Evolutionary conservation across 208 protist species (phyloP), one percentile per base, ranked within the genome.

Genomic region (Balamuthia mandrillaris): DNA sequence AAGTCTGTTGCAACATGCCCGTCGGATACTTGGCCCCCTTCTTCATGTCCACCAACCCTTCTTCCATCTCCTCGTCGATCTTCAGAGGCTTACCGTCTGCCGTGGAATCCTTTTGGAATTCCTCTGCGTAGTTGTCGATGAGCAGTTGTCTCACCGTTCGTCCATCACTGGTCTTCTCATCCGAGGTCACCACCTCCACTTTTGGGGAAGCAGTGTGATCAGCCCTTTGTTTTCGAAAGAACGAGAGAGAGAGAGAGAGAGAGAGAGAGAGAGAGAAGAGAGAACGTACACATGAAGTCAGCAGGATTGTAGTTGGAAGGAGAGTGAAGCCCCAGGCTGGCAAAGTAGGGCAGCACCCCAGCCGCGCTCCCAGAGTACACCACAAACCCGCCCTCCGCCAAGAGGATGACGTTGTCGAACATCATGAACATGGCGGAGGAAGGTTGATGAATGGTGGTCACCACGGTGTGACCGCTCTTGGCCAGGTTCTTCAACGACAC

Each of bases 381-480:
- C n/a, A 66, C 58, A 16, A 14, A 54, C 21, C 24, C 24, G 24
- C 58, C 58, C 18, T 66, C 58, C 16, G 58, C 65, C 21, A 84
- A 35, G 21, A 84, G 58, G 54, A 84, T 16, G 3, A 84, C 21
- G 27, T 44, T 24, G 58, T 84, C 78, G 78, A 66, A 84, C 16
- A 84, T 56, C 18, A 37, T 18, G 56, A 84, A 86, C 44, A 87
- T 60, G 29, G 37, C 2, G 3, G 83, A 45, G 24, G 42, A 63
- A 18, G 83, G 83, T 70, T 87, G 83, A 41, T 87, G 83, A 58
- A 87, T 74, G 7, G 83, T 82, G 49, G 65, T 68, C 35, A 87
- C 10, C 6, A 87, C 54, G n/a, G 70, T 35, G 27, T 44, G 14
- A 4, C 37, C 33, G 31, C 61, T 18, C 3, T 35, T 4, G 2